These are phyloP conservation scores for Austroboletus sp. DNA, from an alignment of 1,284 basidiomycete species.

Conservation along the genomic window DNA sequence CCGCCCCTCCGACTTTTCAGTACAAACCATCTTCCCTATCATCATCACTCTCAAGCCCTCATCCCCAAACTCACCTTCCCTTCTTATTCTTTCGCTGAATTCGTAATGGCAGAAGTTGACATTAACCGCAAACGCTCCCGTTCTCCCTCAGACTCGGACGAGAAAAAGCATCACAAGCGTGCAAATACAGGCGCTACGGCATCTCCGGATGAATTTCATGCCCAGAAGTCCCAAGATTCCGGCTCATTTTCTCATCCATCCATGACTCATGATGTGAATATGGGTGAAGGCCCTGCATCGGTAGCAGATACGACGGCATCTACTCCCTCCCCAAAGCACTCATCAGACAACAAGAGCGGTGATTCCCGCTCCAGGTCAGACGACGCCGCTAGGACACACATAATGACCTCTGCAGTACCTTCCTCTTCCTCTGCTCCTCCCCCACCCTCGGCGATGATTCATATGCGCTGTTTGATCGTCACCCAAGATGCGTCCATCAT, in stretches of 20 bases:
- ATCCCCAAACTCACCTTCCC: conserved; percentile 35
- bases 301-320: conserved; percentile 52
- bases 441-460: conserved; percentile 67
- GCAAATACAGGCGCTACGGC: conserved; percentile 66
- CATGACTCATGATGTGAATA: conserved; percentile 53
- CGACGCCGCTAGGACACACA: conserved; percentile 30
- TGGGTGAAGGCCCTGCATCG: conserved; percentile 46
- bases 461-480: conserved; percentile 94
- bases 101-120: conserved; percentile 75
- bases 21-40: conserved; percentile 40
- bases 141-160: conserved; percentile 73
- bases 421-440: conserved; percentile 42
- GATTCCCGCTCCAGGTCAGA: conserved; percentile 33
- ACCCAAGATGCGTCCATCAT: conserved; percentile 99
- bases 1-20: conserved; percentile 26
- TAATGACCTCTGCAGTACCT: conserved; percentile 40
- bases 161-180: conserved; percentile 72
- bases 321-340: conserved; percentile 44
- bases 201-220: conserved; percentile 51
- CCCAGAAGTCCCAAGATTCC: conserved; percentile 36
- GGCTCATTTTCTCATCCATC: conserved; percentile 40
- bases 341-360: conserved; percentile 37
- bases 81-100: conserved; percentile 48
- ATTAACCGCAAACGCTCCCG: conserved; percentile 76
- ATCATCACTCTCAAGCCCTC: conserved; percentile 35